phyloP scores from a whole-genome alignment of 2,329 filamentous ascomycete species.

The Aspergillus spinulosporus region DNA sequence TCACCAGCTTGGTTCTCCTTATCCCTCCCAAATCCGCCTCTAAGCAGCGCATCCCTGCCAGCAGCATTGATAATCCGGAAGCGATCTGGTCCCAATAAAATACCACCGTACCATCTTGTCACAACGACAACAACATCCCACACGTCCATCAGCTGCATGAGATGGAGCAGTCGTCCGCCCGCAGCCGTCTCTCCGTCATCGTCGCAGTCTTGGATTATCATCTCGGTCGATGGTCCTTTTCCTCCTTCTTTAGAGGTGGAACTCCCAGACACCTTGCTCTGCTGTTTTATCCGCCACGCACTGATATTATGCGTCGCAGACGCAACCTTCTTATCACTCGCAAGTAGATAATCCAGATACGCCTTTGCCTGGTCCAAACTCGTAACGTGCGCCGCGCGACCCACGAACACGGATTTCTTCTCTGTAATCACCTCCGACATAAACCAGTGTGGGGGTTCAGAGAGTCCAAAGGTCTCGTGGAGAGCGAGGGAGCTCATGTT shows the following conservation, averaged over 20 bases:
- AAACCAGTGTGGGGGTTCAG: conserved; percentile 63
- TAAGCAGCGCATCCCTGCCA: conserved; percentile 79
- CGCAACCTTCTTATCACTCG: conserved; percentile 81
- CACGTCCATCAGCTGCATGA: conserved; percentile 92
- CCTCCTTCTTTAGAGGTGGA: not conserved
- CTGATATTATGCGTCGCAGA: conserved; percentile 92
- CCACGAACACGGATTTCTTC: conserved; percentile 85
- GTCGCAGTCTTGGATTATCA: conserved; percentile 81
- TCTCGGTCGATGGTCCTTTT: conserved; percentile 37
- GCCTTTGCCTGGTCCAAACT: conserved; percentile 69
- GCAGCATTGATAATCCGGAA: conserved; percentile 88
- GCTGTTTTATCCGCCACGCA: conserved; percentile 76
- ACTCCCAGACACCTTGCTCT: conserved; percentile 10
- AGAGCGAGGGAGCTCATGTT: conserved; percentile 31
- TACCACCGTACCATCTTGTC: conserved; percentile 90
- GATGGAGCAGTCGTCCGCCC: conserved; percentile 77
- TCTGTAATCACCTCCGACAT: conserved; percentile 73
- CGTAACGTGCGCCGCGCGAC: conserved; percentile 68
- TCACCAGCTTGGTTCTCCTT: conserved; percentile 38
- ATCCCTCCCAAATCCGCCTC: conserved; percentile 68
- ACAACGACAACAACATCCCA: conserved; percentile 94
- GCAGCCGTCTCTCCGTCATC: conserved; percentile 96
- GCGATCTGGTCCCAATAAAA: conserved; percentile 81
- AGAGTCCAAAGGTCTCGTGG: conserved; percentile 32
- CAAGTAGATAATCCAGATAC: conserved; percentile 73